Conservation (phyloP, 1,284 basidiomycete genomes). For the Ceratobasidium sp. region DNA sequence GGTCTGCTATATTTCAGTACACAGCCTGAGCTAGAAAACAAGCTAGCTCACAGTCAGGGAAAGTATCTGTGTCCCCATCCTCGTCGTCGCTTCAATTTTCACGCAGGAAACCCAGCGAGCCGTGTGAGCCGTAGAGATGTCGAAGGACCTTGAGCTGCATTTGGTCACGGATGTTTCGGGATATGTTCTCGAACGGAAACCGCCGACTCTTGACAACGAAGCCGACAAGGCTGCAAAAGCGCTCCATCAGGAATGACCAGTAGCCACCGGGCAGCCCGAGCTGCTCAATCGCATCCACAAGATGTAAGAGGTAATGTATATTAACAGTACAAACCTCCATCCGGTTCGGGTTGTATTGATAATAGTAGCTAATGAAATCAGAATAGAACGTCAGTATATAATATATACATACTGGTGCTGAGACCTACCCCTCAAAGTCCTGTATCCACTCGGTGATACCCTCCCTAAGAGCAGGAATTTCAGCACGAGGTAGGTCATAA, state of each 20-base stretch:
- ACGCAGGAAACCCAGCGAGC: no score
- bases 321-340: slow-evolving; percentile 60
- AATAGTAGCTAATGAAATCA: slow-evolving; percentile 59
- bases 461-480: slow-evolving; percentile 57
- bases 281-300: slow-evolving; percentile 57
- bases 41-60: no score
- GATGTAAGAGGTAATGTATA: slow-evolving; percentile 62
- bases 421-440: slow-evolving; percentile 61
- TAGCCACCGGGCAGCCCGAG: slow-evolving; percentile 62
- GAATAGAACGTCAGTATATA: background rate
- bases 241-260: slow-evolving; percentile 63
- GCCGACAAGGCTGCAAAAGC: slow-evolving; percentile 53
- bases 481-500: slow-evolving; percentile 59
- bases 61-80: no score
- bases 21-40: no score
- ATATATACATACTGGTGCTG: background rate
- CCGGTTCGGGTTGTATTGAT: slow-evolving; percentile 56
- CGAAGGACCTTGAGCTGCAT: no score
- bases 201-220: slow-evolving; percentile 52
- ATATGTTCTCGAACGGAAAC: slow-evolving; percentile 49
- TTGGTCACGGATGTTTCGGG: no score
- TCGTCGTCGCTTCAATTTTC: no score
- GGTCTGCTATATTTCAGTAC: background rate
- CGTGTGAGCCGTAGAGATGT: no score
- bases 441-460: slow-evolving; percentile 62